A percentile compares a stretch with the other conserved stretches of the same genome.
Conservation (phyloP, 306 rosid species). For the Argentina anserina region DNA sequence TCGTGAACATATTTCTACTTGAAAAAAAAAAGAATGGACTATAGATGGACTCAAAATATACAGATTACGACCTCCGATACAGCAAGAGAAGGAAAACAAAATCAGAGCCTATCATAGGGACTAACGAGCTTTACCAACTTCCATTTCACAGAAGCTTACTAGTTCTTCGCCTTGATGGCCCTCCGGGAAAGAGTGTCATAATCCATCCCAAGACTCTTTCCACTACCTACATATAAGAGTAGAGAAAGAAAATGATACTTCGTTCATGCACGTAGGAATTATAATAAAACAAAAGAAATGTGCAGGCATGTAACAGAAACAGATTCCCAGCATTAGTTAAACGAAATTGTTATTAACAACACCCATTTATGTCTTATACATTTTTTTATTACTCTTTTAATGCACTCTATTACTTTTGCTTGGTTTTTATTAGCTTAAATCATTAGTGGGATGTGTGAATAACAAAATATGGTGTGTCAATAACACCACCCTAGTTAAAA, state of each 20-base stretch:
- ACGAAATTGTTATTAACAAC: no score
- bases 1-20: conserved; percentile 33
- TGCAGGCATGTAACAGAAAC: not conserved
- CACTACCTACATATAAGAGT: conserved; percentile 59
- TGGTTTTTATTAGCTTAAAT: no score
- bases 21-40: conserved; percentile 31
- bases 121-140: conserved; percentile 26
- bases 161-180: conserved; percentile 84
- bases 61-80: conserved; percentile 47
- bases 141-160: conserved; percentile 75
- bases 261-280: not conserved
- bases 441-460: no score
- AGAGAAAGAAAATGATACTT: not conserved
- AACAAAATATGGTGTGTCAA: no score
- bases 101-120: conserved; percentile 16
- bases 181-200: conserved; percentile 95
- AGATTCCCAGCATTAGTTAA: not conserved
- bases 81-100: conserved; percentile 32
- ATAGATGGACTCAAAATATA: conserved; percentile 59
- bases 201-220: conserved; percentile 99
- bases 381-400: no score
- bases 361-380: not conserved
- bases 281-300: not conserved
- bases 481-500: no score
- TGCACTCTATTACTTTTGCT: not conserved